Evolutionary conservation across 768 basidiomycete species (phyloP), one percentile per base, ranked within the genome.

Genomic region (Chalciporus sphaerocephalus): DNA sequence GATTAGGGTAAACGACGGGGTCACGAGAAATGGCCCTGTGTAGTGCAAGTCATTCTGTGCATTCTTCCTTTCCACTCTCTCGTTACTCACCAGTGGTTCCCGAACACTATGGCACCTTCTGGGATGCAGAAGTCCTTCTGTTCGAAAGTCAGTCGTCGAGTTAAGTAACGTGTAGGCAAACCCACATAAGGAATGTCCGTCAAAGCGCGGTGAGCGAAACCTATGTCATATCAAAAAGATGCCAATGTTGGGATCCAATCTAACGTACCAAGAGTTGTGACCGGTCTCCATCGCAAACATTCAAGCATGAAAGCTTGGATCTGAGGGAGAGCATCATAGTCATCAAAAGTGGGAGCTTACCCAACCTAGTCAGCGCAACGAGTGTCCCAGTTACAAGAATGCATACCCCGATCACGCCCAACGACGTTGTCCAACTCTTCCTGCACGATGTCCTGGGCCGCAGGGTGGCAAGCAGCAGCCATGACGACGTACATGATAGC

Each of bases 121-220:
- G 68, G 69, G 20, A 71, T 69, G 42, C 69, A 61, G 21, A 61
- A 61, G 25, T 47, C 57, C 16, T 62, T 61, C 58, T 79, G 46
- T 5, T 17, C 53, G 15, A 25, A 41, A 16, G 11, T 59, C 6
- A 54, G 44, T 13, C 12, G 6, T 12, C 25, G 3, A 1, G 28
- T 42, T n/a, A 35, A 9, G 6, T 10, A 16, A 4, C 12, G 15
- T 11, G 15, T 38, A 35, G 34, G 12, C n/a, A 32, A 38, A 62
- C 63, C 51, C 44, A 81, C 81, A 72, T 80, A 87, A 20, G 77
- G 58, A 23, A 88, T 76, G 40, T 87, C 83, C 44, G 75, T 75
- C 2, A 76, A 79, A 1, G 84, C 76, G 36, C 76, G 75, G 51
- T 88, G 85, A 3, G 81, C 70, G 50, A 85, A 81, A 1, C 83